Base-by-base conservation (phyloP, 495 filamentous ascomycete species). In the Hypoxylon lenormandii region DNA sequence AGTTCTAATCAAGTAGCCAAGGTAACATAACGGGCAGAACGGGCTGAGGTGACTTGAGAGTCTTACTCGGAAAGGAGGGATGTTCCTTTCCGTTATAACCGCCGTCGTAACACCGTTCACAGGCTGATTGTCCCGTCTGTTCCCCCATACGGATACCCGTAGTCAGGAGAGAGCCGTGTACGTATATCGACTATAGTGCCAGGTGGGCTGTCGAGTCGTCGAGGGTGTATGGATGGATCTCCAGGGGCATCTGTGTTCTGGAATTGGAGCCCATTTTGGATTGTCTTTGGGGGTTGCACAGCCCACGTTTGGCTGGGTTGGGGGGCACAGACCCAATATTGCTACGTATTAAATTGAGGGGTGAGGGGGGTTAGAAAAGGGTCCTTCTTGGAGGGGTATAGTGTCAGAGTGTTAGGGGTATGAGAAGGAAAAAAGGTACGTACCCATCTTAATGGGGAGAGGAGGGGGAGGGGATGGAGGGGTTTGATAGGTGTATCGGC, bases 81-180 rank as follows among this genome's bases (percentile, higher is more conserved):
- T 70, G 55, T 70, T 65, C 60, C 60, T 51, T 65, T 70, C 66
- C 66, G 66, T 60, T 48, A 70, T 70, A 70, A 52, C 55, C 66
- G 66, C 66, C 66, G 66, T 61, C 22, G 60, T 64, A 70, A 16
- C 55, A 70, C 66, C 60, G 60, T 64, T 36, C 48, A 56, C 60
- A 70, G 60, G 66, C 66, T 64, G 66, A 70, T 70, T 70, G 55
- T 50, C 66, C 60, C 60, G 66, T 56, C 19, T 48, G 54, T 60
- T 70, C n/a, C 66, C 54, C 53, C 55, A 64, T 55, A 21, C 4
- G 49, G 66, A 12, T 48, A 70, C 50, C 60, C 66, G 66, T 60
- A 54, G 59, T 3, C 4, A 16, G 43, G 56, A 43, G 37, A 38
- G 40, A 40, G 47, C 28, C 47, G 55, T 53, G 21, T 66, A 59